phyloP scores from a whole-genome alignment of 176 grass and related monocot species.

The Oryza longistaminata region DNA sequence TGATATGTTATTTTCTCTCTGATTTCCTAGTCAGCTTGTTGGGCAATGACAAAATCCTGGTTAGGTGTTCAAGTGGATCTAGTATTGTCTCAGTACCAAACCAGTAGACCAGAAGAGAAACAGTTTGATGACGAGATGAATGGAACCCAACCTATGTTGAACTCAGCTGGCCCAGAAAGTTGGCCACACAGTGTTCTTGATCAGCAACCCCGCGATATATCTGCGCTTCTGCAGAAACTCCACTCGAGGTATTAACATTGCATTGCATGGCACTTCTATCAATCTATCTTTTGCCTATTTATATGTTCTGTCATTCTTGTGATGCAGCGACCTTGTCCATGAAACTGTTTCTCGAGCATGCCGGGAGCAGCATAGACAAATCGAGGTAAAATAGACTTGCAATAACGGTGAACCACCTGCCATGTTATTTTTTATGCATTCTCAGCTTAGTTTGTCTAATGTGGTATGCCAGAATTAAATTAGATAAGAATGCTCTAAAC shows the following conservation, averaged over 20 bases:
- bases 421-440: constrained; percentile 12
- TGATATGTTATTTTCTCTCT: constrained; percentile 24
- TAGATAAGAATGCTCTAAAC: not conserved
- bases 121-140: constrained; percentile 79
- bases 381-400: constrained; percentile 62
- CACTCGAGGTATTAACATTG: constrained; percentile 75
- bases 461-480: constrained; percentile 2
- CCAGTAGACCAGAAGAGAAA: constrained; percentile 67
- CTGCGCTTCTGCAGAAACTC: constrained; percentile 92
- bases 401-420: not conserved
- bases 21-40: constrained; percentile 89
- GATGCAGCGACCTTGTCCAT: constrained; percentile 85
- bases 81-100: constrained; percentile 72
- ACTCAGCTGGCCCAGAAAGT: constrained; percentile 61
- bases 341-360: constrained; percentile 89
- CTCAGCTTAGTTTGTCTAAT: not conserved
- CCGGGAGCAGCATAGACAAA: constrained; percentile 87
- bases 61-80: constrained; percentile 88
- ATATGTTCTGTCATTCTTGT: constrained; percentile 26
- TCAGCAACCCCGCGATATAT: constrained; percentile 89
- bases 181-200: constrained; percentile 91
- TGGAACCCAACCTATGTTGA: constrained; percentile 52
- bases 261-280: constrained; percentile 16
- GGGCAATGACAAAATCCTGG: constrained; percentile 96
- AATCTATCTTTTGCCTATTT: not conserved